Conservation (phyloP, 495 filamentous ascomycete genomes). For the Geoglossum glabrum region DNA sequence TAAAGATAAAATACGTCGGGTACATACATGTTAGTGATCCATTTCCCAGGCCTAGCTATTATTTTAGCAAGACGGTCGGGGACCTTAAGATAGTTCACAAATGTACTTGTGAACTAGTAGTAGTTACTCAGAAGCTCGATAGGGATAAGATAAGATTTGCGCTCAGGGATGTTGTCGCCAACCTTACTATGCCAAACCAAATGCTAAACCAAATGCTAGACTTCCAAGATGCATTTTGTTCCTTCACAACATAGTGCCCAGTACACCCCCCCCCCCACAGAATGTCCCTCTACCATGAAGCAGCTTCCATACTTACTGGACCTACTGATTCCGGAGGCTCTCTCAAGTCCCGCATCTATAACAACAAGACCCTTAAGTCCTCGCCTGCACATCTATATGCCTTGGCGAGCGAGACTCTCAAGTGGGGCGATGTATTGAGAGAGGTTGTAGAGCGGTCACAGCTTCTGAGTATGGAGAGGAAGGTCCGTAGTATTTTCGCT, state of each 20-base stretch:
- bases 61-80: no score
- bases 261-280: no score
- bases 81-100: no score
- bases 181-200: neutral
- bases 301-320: conserved; percentile 47
- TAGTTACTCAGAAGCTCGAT: neutral
- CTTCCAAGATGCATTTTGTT: no score
- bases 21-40: no score
- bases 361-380: conserved; percentile 47
- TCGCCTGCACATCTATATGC: conserved; percentile 70
- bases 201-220: no score
- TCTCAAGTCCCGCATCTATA: conserved; percentile 67
- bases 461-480: conserved; percentile 53
- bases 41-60: no score
- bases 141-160: neutral
- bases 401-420: conserved; percentile 60
- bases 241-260: no score
- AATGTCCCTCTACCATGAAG: conserved; percentile 95
- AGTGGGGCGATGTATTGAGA: conserved; percentile 73
- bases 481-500: conserved; percentile 31
- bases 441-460: conserved; percentile 65
- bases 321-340: conserved; percentile 42
- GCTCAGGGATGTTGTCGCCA: neutral
- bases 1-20: no score
- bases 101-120: no score